Evolutionary conservation across 768 basidiomycete species (phyloP), one percentile per base, ranked within the genome.

Genomic region (Psilocybe sp.): DNA sequence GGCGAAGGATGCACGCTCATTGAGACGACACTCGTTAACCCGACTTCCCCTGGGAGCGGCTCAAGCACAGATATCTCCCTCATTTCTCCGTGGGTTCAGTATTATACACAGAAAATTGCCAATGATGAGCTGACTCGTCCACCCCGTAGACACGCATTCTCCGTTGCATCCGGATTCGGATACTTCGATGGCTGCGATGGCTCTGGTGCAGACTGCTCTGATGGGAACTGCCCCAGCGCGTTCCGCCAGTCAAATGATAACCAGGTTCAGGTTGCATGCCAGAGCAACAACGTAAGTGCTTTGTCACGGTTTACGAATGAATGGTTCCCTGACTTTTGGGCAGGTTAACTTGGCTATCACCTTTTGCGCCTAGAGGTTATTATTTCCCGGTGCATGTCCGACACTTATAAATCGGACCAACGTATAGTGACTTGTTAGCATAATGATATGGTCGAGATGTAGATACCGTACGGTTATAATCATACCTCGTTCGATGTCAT

Each of bases 111-210:
- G 5, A 7, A 14, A n/a, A n/a, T n/a, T 28, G 23, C 23, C 9
- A 0, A 50, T n/a, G 8, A 13, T 43, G 8, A n/a, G 38, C 10
- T 20, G 16, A 28, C 46, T 15, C 44, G 40, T 16, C 19, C 16
- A 33, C 12, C 13, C 32, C 13, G 23, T 31, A 76, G 75, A 7
- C 72, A 66, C 47, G 32, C 58, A 2, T 77, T 73, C 64, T 71
- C 69, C 4, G 71, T 74, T 9, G 60, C 71, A 3, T 60, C 68
- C 44, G 69, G 69, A 33, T 75, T 76, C 37, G 72, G 72, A 12
- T 77, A 71, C 57, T 72, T 57, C 59, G 63, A 71, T 48, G 75
- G 74, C 4, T 77, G 75, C 46, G 61, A 73, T 43, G 70, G 70
- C 37, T 51, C 60, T 19, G 76, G 75, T 2, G 65, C 70, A 8